Percentiles rank a stretch among this genome's conserved stretches.
These are phyloP conservation scores for Neurospora sp. DNA, from an alignment of 2,329 filamentous ascomycete genomes.

Conservation along the genomic window DNA sequence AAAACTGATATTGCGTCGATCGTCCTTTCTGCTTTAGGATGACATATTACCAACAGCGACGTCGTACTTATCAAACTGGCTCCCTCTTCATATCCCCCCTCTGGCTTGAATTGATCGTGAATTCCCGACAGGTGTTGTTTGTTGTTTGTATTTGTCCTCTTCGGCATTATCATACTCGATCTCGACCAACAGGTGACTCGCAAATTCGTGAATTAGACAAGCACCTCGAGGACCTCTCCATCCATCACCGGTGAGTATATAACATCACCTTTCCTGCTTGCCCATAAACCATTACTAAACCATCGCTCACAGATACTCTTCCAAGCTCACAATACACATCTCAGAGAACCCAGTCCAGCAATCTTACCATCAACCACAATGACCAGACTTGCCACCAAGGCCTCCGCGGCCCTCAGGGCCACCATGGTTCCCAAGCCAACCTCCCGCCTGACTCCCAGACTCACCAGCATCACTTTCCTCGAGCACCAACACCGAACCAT, in stretches of 20 bases:
- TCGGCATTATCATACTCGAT: neutral
- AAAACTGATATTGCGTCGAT: neutral
- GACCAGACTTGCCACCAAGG: slow-evolving; percentile 4
- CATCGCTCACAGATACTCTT: neutral
- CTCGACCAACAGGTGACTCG: neutral
- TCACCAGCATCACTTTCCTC: neutral
- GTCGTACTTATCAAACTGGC: neutral
- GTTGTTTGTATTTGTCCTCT: neutral
- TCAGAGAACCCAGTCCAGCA: neutral
- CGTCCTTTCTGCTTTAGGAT: neutral
- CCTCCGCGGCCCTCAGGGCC: slow-evolving; percentile 1
- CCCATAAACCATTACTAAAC: neutral
- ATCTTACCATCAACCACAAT: neutral
- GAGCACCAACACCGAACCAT: neutral
- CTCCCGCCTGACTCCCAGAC: neutral
- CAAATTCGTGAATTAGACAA: neutral
- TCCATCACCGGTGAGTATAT: neutral
- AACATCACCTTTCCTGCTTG: neutral
- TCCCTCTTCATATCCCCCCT: neutral
- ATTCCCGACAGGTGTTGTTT: neutral
- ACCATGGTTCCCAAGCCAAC: neutral
- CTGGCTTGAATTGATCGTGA: neutral
- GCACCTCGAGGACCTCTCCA: neutral
- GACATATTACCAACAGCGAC: neutral
- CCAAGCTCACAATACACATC: neutral